Base-by-base conservation (phyloP, 345 rosid species). In the Erysimum cheiranthoides region DNA sequence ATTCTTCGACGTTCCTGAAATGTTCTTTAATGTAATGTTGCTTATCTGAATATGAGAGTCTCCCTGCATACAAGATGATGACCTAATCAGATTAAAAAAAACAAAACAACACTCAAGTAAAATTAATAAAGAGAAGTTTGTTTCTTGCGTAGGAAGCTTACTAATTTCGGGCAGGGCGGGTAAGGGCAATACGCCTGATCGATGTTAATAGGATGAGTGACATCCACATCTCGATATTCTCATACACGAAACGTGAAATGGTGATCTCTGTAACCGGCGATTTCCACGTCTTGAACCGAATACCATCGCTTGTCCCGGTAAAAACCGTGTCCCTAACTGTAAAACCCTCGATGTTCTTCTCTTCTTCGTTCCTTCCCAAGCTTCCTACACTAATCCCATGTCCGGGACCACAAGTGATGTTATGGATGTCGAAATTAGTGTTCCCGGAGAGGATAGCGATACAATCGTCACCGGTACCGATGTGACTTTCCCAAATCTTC, bases 11-110 rank as follows among this genome's bases (percentile, higher is more conserved):
- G 79, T 72, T 17, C 81, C 85, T 81, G 79, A 25, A 0, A 76
- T 59, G 56, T 76, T 76, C 18, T 42, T 67, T 6, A 56, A 73
- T 28, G 54, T 79, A 18, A 82, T 46, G 25, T 75, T 73, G 49
- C 25, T 50, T 10, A 82, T 79, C 31, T 79, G 75, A 57, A 82
- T 63, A 14, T 72, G 80, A 17, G 85, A 79, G 25, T 76, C 71
- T 18, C 67, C 57, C 82, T 82, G 52, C 25, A 8, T 1, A 40
- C 17, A 60, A 38, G 30, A 38, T 27, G 5, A n/a, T 21, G 49
- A 65, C 12, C n/a, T 38, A 35, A 35, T 21, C 35, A 47, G 34
- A 8, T 18, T 21, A 21, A 21, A 21, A 21, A 0, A 8, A 36
- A 36, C 9, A 10, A 8, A n/a, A n/a, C n/a, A n/a, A n/a, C n/a